These are phyloP conservation scores for Pseudogymnoascus pannorum DNA, from an alignment of 2,329 filamentous ascomycete genomes.

Conservation along the genomic window DNA sequence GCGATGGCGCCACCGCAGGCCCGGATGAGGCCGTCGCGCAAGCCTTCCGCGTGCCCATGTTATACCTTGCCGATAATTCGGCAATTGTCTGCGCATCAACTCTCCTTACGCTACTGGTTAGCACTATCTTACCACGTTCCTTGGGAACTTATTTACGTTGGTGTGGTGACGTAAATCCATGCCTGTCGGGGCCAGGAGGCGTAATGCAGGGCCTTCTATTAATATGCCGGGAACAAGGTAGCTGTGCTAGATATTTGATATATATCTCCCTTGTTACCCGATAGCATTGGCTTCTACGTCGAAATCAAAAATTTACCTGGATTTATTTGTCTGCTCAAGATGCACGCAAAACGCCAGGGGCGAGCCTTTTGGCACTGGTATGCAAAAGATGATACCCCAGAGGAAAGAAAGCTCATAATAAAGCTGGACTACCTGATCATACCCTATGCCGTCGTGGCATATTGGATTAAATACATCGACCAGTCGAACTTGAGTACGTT, in stretches of 20 bases:
- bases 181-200: neutral
- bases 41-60: neutral
- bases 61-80: neutral
- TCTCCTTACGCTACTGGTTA: neutral
- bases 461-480: slow-evolving; percentile 38
- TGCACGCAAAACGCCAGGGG: slow-evolving; percentile 18
- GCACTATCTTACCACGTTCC: neutral
- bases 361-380: slow-evolving; percentile 37
- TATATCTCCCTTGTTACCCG: neutral
- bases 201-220: neutral
- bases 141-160: neutral
- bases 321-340: neutral
- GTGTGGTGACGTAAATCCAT: neutral
- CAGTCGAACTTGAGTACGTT: slow-evolving; percentile 21
- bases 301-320: neutral
- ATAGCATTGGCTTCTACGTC: neutral
- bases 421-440: slow-evolving; percentile 51
- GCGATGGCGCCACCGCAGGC: neutral
- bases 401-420: slow-evolving; percentile 44
- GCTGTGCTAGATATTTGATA: neutral
- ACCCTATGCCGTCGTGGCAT: slow-evolving; percentile 47
- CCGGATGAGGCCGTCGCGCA: neutral
- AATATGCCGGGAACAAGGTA: neutral
- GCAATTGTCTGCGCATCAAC: neutral
- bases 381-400: slow-evolving; percentile 39